phyloP scores from a whole-genome alignment of 2,329 filamentous ascomycete genomes.

The Cordyceps tenuipes region DNA sequence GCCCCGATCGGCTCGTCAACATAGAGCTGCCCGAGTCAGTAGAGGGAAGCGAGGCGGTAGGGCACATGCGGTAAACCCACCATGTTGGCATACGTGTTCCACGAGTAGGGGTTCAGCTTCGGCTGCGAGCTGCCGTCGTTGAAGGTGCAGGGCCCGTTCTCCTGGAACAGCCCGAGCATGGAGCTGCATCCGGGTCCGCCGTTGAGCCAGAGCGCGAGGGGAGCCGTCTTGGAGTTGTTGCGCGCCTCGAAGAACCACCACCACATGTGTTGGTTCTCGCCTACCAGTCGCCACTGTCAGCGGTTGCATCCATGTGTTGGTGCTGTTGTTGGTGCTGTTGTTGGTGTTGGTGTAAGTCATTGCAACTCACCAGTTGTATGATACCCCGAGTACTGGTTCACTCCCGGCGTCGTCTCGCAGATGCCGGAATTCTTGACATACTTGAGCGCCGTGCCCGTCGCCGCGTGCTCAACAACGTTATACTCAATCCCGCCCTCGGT shows the following conservation, averaged over 20 bases:
- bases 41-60: neutral
- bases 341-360: neutral
- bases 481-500: conserved; percentile 23
- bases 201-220: conserved; percentile 33
- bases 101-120: conserved; percentile 34
- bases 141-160: conserved; percentile 37
- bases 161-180: conserved; percentile 33
- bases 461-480: conserved; percentile 40
- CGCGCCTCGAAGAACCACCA: conserved; percentile 34
- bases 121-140: conserved; percentile 28
- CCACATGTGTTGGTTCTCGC: conserved; percentile 30
- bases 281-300: neutral
- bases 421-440: conserved; percentile 39
- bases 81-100: conserved; percentile 36
- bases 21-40: conserved; percentile 21
- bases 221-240: conserved; percentile 15
- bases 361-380: conserved; percentile 19
- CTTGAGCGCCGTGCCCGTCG: conserved; percentile 34
- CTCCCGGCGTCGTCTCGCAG: conserved; percentile 12
- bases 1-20: conserved; percentile 19
- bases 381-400: conserved; percentile 12
- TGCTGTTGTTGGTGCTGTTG: neutral
- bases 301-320: neutral
- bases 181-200: conserved; percentile 33
- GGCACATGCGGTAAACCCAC: neutral